Percentiles rank a stretch among this genome's conserved stretches.
Evolutionary conservation across 345 rosid genomes (phyloP).

Genomic region (Ceriops zippeliana): DNA sequence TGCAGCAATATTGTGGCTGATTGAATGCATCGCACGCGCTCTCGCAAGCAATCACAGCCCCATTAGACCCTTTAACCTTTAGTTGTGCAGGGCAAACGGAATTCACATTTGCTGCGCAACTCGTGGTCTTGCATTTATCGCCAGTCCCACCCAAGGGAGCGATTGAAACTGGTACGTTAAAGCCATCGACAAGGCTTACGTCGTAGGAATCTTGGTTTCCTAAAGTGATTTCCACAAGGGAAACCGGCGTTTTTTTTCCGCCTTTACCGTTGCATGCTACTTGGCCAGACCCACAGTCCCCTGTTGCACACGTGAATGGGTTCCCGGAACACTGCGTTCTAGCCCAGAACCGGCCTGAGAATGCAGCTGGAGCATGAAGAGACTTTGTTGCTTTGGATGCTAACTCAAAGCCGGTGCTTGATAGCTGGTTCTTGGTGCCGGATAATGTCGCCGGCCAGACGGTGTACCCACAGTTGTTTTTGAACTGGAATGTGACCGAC

Average conservation of each 20-base stretch:
- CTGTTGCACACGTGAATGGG: too few species aligned
- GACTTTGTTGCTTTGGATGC: too few species aligned
- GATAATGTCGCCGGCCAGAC: too few species aligned
- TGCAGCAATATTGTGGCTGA: slow-evolving; percentile 43
- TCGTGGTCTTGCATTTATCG: slow-evolving; percentile 10
- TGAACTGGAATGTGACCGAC: too few species aligned
- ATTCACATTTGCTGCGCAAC: slow-evolving; percentile 36
- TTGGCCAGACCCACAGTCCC: slow-evolving; percentile 42
- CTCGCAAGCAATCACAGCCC: slow-evolving; percentile 38
- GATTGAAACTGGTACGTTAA: slow-evolving; percentile 36
- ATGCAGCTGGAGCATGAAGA: too few species aligned
- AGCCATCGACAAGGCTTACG: slow-evolving; percentile 47
- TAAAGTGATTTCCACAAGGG: slow-evolving; percentile 42
- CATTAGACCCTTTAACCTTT: slow-evolving; percentile 15
- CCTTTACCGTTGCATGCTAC: slow-evolving; percentile 34
- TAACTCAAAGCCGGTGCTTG: too few species aligned
- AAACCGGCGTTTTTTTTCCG: slow-evolving; percentile 29
- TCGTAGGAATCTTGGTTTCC: slow-evolving; percentile 29
- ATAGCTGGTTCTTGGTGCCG: too few species aligned
- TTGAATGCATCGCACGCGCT: slow-evolving; percentile 39
- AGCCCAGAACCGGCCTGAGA: too few species aligned
- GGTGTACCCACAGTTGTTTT: too few species aligned
- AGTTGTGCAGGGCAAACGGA: slow-evolving; percentile 43
- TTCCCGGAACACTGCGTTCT: too few species aligned
- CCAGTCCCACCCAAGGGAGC: slow-evolving; percentile 31